These are phyloP conservation scores for Articulospora tetracladia DNA, from an alignment of 495 filamentous ascomycete species.

Conservation along the genomic window DNA sequence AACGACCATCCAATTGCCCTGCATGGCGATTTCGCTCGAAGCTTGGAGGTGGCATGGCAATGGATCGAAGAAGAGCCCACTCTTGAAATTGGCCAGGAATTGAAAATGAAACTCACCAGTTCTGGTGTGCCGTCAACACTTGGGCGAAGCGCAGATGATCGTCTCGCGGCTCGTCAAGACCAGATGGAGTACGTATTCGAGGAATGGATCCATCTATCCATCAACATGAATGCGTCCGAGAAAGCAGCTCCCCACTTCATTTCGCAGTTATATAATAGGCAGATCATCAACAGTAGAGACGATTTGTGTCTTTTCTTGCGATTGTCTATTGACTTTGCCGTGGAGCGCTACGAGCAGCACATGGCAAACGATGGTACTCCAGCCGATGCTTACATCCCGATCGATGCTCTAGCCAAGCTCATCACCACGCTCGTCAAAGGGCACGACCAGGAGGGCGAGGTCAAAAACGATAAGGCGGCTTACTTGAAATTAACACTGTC, in stretches of 20 bases:
- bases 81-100: slow-evolving; percentile 56
- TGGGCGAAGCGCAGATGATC: slow-evolving; percentile 43
- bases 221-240: slow-evolving; percentile 65
- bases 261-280: slow-evolving; percentile 71
- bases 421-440: slow-evolving; percentile 68
- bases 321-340: slow-evolving; percentile 73
- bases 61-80: slow-evolving; percentile 75
- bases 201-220: slow-evolving; percentile 85
- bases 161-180: slow-evolving; percentile 54
- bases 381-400: slow-evolving; percentile 68
- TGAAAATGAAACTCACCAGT: slow-evolving; percentile 68
- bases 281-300: slow-evolving; percentile 66
- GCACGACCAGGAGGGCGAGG: slow-evolving; percentile 53
- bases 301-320: slow-evolving; percentile 77
- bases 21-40: slow-evolving; percentile 81
- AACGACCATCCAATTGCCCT: slow-evolving; percentile 71
- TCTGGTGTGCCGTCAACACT: slow-evolving; percentile 53
- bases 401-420: slow-evolving; percentile 87
- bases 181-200: slow-evolving; percentile 93
- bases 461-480: slow-evolving; percentile 53
- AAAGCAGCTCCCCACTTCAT: slow-evolving; percentile 75
- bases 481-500: slow-evolving; percentile 74
- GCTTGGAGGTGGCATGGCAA: slow-evolving; percentile 72
- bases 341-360: slow-evolving; percentile 70
- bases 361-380: slow-evolving; percentile 53